A percentile compares a stretch with the other conserved stretches of the same genome.
Evolutionary conservation across 1,139 yeast species (phyloP).

Genomic region (Yamadazyma oceani): DNA sequence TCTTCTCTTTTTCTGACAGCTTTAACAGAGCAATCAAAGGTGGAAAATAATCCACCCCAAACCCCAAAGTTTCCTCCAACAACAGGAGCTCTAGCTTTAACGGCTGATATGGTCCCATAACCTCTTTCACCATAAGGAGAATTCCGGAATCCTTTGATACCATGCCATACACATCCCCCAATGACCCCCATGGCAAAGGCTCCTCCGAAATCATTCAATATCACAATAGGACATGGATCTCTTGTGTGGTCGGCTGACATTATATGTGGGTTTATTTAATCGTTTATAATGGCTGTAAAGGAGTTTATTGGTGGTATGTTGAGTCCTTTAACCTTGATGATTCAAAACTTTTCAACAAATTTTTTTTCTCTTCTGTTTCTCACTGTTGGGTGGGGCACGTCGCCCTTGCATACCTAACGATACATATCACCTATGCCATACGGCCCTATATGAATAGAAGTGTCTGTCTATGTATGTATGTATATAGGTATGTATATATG

Average conservation of each 20-base stretch:
- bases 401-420: too few relatives aligned
- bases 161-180: slow-evolving; percentile 99
- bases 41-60: slow-evolving; percentile 98
- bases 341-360: background rate
- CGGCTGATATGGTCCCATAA: slow-evolving; percentile 83
- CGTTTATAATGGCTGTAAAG: background rate
- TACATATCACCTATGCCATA: too few relatives aligned
- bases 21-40: slow-evolving; percentile 93
- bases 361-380: background rate
- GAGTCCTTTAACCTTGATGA: background rate
- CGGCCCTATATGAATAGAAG: too few relatives aligned
- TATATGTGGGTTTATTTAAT: slow-evolving; percentile 7
- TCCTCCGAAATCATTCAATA: slow-evolving; percentile 96
- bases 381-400: too few relatives aligned
- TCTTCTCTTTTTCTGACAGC: slow-evolving; percentile 97
- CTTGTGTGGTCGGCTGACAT: slow-evolving; percentile 97
- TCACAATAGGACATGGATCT: slow-evolving; percentile 98
- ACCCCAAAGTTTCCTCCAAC: slow-evolving; percentile 99
- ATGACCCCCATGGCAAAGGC: slow-evolving; percentile 98
- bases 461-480: too few relatives aligned
- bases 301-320: too few relatives aligned
- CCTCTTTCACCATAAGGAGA: slow-evolving; percentile 96
- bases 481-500: too few relatives aligned
- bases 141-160: slow-evolving; percentile 97
- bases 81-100: slow-evolving; percentile 96